These are phyloP conservation scores for Fraxinus angustifolia DNA, from an alignment of 305 asterid species.

Conservation along the genomic window DNA sequence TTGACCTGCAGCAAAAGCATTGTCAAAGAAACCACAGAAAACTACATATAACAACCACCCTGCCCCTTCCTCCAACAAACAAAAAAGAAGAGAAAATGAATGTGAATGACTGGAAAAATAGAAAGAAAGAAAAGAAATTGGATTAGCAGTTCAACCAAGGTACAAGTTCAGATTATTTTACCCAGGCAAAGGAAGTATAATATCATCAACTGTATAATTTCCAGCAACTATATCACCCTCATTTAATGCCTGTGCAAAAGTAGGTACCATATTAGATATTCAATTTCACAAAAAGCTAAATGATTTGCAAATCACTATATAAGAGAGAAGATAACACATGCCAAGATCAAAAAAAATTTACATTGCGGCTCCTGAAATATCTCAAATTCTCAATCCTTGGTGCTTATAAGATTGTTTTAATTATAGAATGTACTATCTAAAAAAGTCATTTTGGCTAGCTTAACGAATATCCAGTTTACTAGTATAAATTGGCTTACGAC, in stretches of 20 bases:
- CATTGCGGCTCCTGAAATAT: not conserved
- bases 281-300: not conserved
- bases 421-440: not conserved
- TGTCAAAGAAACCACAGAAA: slow-evolving; percentile 12
- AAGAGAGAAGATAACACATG: not conserved
- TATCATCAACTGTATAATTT: slow-evolving; percentile 58
- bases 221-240: slow-evolving; percentile 73
- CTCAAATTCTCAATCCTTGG: not conserved
- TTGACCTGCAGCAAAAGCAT: slow-evolving; percentile 57
- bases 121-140: not conserved
- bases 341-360: not conserved
- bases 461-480: not conserved
- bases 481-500: not conserved
- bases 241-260: slow-evolving; percentile 50
- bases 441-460: not conserved
- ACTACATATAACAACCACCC: slow-evolving; percentile 1
- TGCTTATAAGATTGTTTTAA: not conserved
- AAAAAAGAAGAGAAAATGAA: not conserved
- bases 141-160: slow-evolving; percentile 4
- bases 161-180: slow-evolving; percentile 32
- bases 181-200: slow-evolving; percentile 98
- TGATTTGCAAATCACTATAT: not conserved
- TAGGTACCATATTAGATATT: not conserved
- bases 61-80: not conserved
- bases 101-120: not conserved